Conservation (phyloP, 2,329 filamentous ascomycete species). For the Pezicula carpinea region DNA sequence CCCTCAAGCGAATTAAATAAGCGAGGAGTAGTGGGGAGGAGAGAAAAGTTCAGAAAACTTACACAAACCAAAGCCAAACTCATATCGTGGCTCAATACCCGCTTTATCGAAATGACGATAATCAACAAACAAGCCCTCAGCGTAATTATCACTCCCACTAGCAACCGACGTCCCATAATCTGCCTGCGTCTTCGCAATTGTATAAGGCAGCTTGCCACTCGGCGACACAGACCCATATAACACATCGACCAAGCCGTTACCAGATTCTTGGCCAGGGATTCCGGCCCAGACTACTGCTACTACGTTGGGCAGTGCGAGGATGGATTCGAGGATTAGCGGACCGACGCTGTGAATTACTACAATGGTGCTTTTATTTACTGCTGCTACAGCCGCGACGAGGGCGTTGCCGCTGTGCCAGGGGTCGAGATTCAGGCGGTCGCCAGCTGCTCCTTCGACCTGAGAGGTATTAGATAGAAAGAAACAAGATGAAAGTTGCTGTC, state of each 20-base stretch:
- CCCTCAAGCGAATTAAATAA: background rate
- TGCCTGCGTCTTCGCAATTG: conserved; percentile 46
- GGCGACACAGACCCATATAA: conserved; percentile 58
- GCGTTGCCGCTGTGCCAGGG: conserved; percentile 46
- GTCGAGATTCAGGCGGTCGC: conserved; percentile 60
- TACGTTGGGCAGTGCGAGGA: conserved; percentile 57
- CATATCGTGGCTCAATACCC: conserved; percentile 30
- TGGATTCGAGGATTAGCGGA: conserved; percentile 52
- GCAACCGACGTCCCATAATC: conserved; percentile 40
- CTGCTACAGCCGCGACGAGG: conserved; percentile 53
- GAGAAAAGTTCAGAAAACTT: too few species aligned
- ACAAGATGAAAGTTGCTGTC: background rate
- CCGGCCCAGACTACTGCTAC: conserved; percentile 57
- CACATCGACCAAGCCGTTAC: conserved; percentile 55
- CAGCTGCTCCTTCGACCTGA: conserved; percentile 35
- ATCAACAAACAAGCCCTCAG: conserved; percentile 46
- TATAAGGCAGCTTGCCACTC: conserved; percentile 45
- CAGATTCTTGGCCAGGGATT: conserved; percentile 57
- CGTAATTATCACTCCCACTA: conserved; percentile 28
- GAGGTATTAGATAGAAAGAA: too few species aligned
- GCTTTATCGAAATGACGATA: conserved; percentile 46
- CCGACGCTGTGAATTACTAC: conserved; percentile 63
- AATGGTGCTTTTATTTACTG: conserved; percentile 55
- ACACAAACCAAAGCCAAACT: conserved; percentile 44
- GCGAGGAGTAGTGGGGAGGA: background rate